Base-by-base conservation (phyloP, 208 protist species). In the Crithidia expoeki region DNA sequence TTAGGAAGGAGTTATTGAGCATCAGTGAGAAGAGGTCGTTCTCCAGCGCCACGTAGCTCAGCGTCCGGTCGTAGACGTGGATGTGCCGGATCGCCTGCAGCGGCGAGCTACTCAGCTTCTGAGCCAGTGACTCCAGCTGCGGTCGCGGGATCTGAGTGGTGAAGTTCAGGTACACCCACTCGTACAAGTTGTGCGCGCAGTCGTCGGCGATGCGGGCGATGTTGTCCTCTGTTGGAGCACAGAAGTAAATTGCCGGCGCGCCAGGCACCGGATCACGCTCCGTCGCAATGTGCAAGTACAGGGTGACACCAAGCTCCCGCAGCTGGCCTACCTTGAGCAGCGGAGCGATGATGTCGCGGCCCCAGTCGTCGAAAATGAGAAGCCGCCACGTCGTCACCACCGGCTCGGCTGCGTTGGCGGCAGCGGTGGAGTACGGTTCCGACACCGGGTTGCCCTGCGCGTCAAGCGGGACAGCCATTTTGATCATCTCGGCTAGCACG, bases 141-240 rank as follows among this genome's bases (percentile, higher is more conserved):
- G 65, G 57, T 6, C 93, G 77, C 11, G 88, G 76, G 25, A 94
- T 71, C 71, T 93, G 90, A 23, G 88, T 81, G 4, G 83, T 94
- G 72, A 96, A 96, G 78, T 96, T 95, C 36, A 97, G 53, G 72
- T 97, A 95, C 28, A 96, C 76, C 84, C 87, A 93, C 65, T 93
- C 85, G 66, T 96, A 97, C 57, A 95, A 72, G 27, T 74, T 75
- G n/a, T 77, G 60, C n/a, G 79, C 68, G 52, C 86, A 90, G 72
- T 96, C 93, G 49, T 80, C 67, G 17, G 87, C 83, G 50, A 97
- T 96, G 53, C 62, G 64, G 30, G 59, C 51, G 30, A 95, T 87
- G 73, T 96, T 96, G 60, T 95, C 88, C 57, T 86, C 81, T 1
- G 91, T 95, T n/a, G 94, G 94, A 11, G 83, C 83, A 47, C 89